Base-by-base conservation (phyloP, 164 flowering plant genomes). In the Chloranthus sessilifolius region DNA sequence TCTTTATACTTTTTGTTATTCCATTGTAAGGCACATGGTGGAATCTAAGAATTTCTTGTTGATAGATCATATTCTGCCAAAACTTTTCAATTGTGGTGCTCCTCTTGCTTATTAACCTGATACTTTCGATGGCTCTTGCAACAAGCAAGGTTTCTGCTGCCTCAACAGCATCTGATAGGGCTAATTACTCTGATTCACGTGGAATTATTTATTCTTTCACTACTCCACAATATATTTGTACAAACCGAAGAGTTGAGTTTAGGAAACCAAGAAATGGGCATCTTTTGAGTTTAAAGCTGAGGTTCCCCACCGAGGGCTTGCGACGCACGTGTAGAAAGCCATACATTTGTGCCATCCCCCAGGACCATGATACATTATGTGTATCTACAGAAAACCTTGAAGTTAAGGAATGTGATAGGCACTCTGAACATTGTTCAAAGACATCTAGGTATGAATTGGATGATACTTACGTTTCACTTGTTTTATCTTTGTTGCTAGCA, bases 361-460 rank as follows among this genome's bases (percentile, higher is more conserved):
- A 60, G 43, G 65, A 66, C 52, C 62, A 67, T 54, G 59, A 72
- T 48, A 57, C 62, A 9, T 38, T 66, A 49, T 81, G 92, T 60
- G 56, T 45, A 3, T 80, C 81, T 10, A 71, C 60, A 46, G 63
- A 78, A 66, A 60, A 69, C 26, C 52, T 73, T n/a, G 79, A 78
- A 64, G 58, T 79, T 43, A 66, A 63, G 66, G 77, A 75, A 64
- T 64, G 67, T 50, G 34, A 60, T 26, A 64, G 56, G 57, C 48
- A 64, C 58, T 60, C 50, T 47, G 59, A 55, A 60, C 83, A 72
- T 65, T 55, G 57, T 63, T 52, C 77, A 37, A 72, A 74, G 59
- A 3, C 44, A 14, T 66, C 70, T 43, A 66, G 91, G 91, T 85
- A 71, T 26, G 50, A n/a, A 8, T 26, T n/a, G 5, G 25, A 51